Conservation (phyloP, 1,284 basidiomycete species). For the Microstroma glucosiphilum region DNA sequence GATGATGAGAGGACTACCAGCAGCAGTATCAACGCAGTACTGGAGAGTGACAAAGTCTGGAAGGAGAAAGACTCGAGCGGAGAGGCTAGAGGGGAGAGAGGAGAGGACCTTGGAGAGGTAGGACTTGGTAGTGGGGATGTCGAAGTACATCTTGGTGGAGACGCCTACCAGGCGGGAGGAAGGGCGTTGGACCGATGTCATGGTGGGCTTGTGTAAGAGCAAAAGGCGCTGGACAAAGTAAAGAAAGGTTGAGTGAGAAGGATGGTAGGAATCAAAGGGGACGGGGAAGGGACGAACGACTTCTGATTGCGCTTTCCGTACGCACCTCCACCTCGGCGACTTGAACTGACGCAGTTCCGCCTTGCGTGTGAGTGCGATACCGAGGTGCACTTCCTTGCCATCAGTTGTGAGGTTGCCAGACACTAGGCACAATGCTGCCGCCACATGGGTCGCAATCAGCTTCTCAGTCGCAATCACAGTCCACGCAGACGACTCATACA, state of each 20-base stretch:
- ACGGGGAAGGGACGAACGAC: no score
- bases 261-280: no score
- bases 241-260: no score
- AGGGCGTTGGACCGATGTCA: not conserved
- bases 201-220: not conserved
- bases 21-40: conserved; percentile 6
- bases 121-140: conserved; percentile 43
- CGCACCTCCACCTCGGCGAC: no score
- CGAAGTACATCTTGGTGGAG: conserved; percentile 48
- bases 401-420: no score
- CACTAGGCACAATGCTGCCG: no score
- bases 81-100: conserved; percentile 44
- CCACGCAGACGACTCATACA: not conserved
- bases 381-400: no score
- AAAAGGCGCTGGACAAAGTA: not conserved
- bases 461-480: not conserved
- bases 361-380: no score
- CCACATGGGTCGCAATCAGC: no score
- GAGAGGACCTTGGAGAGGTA: conserved; percentile 55
- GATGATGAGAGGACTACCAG: conserved; percentile 19
- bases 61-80: conserved; percentile 40
- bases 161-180: conserved; percentile 36
- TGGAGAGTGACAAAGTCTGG: conserved; percentile 42
- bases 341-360: no score
- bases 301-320: no score